Evolutionary conservation across 2,329 filamentous ascomycete species (phyloP).

Genomic region (Botrytis byssoidea): DNA sequence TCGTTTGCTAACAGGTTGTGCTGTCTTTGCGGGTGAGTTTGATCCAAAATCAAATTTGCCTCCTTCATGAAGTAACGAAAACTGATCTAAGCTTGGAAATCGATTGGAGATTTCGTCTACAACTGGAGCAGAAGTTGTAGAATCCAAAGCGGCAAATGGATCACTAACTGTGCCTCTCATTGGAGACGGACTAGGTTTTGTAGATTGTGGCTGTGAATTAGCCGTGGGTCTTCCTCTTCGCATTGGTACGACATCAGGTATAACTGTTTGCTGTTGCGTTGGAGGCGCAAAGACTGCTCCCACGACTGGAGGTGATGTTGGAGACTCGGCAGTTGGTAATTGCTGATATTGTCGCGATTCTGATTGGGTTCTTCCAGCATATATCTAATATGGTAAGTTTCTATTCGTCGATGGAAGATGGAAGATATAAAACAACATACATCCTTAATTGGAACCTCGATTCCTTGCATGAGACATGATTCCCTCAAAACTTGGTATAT

Average conservation of each 20-base stretch:
- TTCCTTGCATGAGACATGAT: conserved; percentile 83
- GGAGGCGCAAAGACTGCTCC: conserved; percentile 82
- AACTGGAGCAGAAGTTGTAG: conserved; percentile 53
- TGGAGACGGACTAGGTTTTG: conserved; percentile 65
- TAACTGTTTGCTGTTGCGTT: conserved; percentile 64
- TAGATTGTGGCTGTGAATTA: conserved; percentile 46
- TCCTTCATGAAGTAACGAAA: conserved; percentile 83
- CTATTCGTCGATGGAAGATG: conserved; percentile 1
- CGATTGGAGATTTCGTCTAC: conserved; percentile 79
- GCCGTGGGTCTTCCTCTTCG: conserved; percentile 74
- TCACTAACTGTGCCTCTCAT: conserved; percentile 69
- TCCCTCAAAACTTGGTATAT: conserved; percentile 92
- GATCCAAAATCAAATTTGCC: conserved; percentile 80
- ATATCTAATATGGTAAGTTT: conserved; percentile 57
- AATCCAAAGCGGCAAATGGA: conserved; percentile 87
- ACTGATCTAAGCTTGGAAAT: conserved; percentile 91
- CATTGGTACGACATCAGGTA: conserved; percentile 94
- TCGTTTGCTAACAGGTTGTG: conserved; percentile 58
- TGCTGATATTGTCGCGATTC: conserved; percentile 61
- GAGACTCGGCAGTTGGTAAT: conserved; percentile 55
- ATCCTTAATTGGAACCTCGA: conserved; percentile 83
- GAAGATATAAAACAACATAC: conserved; percentile 51
- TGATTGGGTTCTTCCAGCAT: conserved; percentile 61
- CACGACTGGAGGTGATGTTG: conserved; percentile 57
- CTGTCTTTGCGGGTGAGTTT: conserved; percentile 47